phyloP scores from a whole-genome alignment of 768 basidiomycete genomes.

The Boletus reticulatus region DNA sequence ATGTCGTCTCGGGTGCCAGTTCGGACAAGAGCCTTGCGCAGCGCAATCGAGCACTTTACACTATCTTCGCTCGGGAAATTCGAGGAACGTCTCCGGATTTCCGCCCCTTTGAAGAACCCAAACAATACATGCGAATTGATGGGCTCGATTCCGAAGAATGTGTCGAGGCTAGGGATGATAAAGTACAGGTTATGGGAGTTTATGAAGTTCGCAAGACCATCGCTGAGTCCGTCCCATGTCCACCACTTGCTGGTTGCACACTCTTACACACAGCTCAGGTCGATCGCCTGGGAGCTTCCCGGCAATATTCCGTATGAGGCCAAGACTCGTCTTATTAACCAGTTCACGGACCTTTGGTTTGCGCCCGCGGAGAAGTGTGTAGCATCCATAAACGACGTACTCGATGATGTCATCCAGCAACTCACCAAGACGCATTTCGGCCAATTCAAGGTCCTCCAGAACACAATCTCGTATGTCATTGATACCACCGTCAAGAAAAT shows the following conservation, averaged over 20 bases:
- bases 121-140: slow-evolving; percentile 10
- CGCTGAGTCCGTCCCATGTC: slow-evolving; percentile 27
- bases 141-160: slow-evolving; percentile 7
- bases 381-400: slow-evolving; percentile 29
- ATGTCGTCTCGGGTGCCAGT: slow-evolving; percentile 31
- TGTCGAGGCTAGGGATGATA: not conserved
- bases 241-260: not conserved
- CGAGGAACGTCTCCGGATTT: slow-evolving; percentile 43
- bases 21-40: slow-evolving; percentile 38
- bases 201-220: slow-evolving; percentile 36
- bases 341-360: slow-evolving; percentile 37
- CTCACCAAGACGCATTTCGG: slow-evolving; percentile 38
- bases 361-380: slow-evolving; percentile 36
- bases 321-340: slow-evolving; percentile 35
- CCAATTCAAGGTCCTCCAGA: slow-evolving; percentile 36
- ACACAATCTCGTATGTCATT: slow-evolving; percentile 34
- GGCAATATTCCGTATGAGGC: slow-evolving; percentile 41
- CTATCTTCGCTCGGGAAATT: slow-evolving; percentile 33
- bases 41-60: slow-evolving; percentile 32
- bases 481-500: not conserved
- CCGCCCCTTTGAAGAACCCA: slow-evolving; percentile 25
- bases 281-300: slow-evolving; percentile 43
- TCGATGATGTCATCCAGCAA: slow-evolving; percentile 28
- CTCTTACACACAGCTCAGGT: slow-evolving; percentile 24
- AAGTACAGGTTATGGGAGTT: slow-evolving; percentile 26